phyloP scores from a whole-genome alignment of 257 asterid genomes.

The Solanum okadae region DNA sequence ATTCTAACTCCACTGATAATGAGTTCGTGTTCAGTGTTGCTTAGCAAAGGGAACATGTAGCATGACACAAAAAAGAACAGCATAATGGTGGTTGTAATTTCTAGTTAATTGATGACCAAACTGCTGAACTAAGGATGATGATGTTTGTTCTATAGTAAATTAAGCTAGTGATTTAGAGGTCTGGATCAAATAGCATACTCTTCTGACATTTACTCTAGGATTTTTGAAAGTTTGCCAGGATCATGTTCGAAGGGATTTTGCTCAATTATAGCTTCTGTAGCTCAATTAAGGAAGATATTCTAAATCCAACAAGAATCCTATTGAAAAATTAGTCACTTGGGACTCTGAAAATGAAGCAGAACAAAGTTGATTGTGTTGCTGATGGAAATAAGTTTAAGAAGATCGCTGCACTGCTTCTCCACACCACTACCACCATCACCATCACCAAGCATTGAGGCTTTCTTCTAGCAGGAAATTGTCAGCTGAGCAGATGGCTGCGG shows the following conservation, averaged over 20 bases:
- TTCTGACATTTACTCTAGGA: not conserved
- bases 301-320: not conserved
- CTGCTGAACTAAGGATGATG: not conserved
- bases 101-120: not conserved
- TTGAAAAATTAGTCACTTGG: not conserved
- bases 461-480: not conserved
- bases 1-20: not conserved
- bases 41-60: not conserved
- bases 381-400: not conserved
- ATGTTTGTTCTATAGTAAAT: not conserved
- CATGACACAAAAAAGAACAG: not conserved
- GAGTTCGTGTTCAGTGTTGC: not conserved
- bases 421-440: conserved; percentile 1
- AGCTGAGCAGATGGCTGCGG: not conserved
- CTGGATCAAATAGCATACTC: not conserved
- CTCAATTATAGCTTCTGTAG: not conserved
- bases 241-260: not conserved
- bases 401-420: not conserved
- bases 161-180: not conserved
- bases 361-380: not conserved
- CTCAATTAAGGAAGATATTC: not conserved
- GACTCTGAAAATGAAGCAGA: not conserved
- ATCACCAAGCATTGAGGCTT: not conserved
- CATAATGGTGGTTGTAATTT: not conserved
- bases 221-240: not conserved